Evolutionary conservation across 768 basidiomycete genomes (phyloP), one percentile per base, ranked within the genome.

Genomic region (Lentinula lateritia): DNA sequence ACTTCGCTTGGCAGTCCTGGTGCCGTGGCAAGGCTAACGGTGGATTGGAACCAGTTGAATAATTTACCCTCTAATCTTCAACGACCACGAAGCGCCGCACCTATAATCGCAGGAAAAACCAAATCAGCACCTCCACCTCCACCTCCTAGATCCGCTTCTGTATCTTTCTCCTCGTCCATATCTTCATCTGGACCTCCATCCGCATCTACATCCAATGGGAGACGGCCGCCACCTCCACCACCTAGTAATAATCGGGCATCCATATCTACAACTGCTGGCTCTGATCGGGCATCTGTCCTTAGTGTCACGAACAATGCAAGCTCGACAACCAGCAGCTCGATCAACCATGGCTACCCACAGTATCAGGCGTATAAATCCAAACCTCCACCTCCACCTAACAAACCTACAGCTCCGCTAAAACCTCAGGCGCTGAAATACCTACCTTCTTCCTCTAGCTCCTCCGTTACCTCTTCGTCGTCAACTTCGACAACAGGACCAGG

Each of bases 201-300:
- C 8, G 36, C 57, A n/a, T 42, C 61, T n/a, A 58, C 54, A 12
- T 45, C 58, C 48, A 56, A 50, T 9, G 18, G 38, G 5, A 62
- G 67, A 5, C 57, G 62, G 28, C 58, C 66, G 15, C 64, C 66
- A 15, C 67, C 52, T 52, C 66, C 52, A 66, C 69, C 68, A 38
- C 68, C 28, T 16, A 64, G 65, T 18, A n/a, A 62, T 43, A 69
- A 65, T 57, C 67, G 75, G 9, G 70, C 76, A 7, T 71, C 75
- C 41, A 69, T 73, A 5, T 63, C 58, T 12, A 63, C 66, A 5
- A 81, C 81, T 28, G 74, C 79, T 5, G 20, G 50, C 12, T 87
- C 87, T 2, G 87, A 89, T 66, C 80, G 85, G 39, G 83, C 87
- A 1, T 88, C 87, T 36, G 82, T 86, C 52, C 78, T 80, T 20